phyloP scores from a whole-genome alignment of 148 eudicot genomes.

The Limonium bicolor region DNA sequence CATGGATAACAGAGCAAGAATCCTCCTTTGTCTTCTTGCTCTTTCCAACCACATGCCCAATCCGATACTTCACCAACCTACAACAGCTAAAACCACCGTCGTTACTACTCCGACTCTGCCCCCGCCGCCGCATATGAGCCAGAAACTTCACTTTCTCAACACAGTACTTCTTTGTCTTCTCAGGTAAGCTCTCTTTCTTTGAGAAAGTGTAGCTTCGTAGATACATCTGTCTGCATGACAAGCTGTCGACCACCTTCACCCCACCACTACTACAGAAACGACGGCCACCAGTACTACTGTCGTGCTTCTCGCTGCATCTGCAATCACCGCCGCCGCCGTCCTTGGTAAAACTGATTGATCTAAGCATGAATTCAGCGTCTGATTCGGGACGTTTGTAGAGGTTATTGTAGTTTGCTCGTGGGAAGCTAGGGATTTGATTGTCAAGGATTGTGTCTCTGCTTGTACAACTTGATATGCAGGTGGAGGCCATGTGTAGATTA shows the following conservation, averaged over 20 bases:
- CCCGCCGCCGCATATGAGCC: conserved; percentile 5
- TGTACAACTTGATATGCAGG: conserved; percentile 36
- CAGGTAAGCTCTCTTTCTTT: conserved; percentile 21
- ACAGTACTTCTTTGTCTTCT: conserved; percentile 27
- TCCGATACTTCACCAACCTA: background rate
- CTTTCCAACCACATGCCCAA: background rate
- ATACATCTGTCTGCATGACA: conserved; percentile 53
- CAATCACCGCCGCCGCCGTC: background rate
- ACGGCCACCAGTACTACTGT: too few relatives aligned
- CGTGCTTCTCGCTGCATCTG: too few relatives aligned
- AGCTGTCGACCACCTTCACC: conserved; percentile 26
- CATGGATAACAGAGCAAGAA: conserved; percentile 13
- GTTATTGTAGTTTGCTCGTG: conserved; percentile 20
- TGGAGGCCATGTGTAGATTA: conserved; percentile 45
- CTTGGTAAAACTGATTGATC: conserved; percentile 8
- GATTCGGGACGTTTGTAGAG: conserved; percentile 39
- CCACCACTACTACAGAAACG: too few relatives aligned
- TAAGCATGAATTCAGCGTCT: conserved; percentile 25
- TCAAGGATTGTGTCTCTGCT: too few relatives aligned
- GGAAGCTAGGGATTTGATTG: conserved; percentile 9
- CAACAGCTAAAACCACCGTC: background rate
- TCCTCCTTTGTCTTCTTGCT: conserved; percentile 11
- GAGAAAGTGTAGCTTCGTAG: conserved; percentile 52
- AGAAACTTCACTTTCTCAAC: conserved; percentile 14
- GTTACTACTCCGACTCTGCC: too few relatives aligned